Base-by-base conservation (phyloP, 495 filamentous ascomycete species). In the Gamarada debralockiae region DNA sequence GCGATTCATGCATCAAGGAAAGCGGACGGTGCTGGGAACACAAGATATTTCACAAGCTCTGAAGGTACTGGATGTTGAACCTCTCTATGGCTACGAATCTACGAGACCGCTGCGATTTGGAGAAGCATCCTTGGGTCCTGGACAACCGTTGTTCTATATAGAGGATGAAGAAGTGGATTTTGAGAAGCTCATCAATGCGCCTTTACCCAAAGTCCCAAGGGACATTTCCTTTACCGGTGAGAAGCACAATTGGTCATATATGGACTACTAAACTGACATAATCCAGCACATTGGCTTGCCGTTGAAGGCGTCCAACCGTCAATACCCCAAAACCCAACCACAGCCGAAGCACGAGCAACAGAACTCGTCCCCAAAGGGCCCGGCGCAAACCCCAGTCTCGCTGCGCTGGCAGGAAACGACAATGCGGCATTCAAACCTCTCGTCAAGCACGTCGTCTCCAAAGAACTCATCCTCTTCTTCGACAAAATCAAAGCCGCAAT, bases 91-190 rank as follows among this genome's bases (percentile, higher is more conserved):
- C 13, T 98, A 98, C 68, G 92, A 96, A 56, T 87, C 90, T 14
- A 86, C 85, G 1, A 77, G 92, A 12, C 88, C 91, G 2, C 70
- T 98, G 55, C 79, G 85, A 33, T 98, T 92, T 61, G 95, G 95
- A 22, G 93, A 97, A 70, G 93, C 93, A 2, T 92, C 86, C 13
- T 73, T 98, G 29, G 93, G 93, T 0, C 90, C 92, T 7, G 90
- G 90, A n/a, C 92, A 97, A 67, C 91, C 92, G 34, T 75, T 98
- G 13, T 98, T 88, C 74, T 98, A 98, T 62, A 86, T 98, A 24
- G 95, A 98, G 65, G 93, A 98, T 70, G 93, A 98, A 62, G 93
- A 98, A 73, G 85, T 97, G 24, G 93, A 98, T 65, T 97, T 98
- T 64, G 93, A 98, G 71, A 97, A 97, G 71, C 70, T 98, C 57